Evolutionary conservation across 2,329 filamentous ascomycete genomes (phyloP), one percentile per base, ranked within the genome.

Genomic region (Lizonia empirigonia): DNA sequence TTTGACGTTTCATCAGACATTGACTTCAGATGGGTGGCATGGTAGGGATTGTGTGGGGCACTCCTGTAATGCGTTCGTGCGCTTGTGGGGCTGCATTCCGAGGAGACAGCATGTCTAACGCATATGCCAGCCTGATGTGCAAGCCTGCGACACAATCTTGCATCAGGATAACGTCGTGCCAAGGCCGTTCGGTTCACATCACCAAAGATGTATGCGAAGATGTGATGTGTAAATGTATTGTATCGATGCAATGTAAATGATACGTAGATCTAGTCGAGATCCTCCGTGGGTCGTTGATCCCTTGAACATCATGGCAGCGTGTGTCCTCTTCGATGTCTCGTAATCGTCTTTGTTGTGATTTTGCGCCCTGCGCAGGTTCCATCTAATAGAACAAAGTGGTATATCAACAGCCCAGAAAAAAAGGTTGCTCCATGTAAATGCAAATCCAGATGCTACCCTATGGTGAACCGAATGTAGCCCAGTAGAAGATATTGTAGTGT

Each of bases 401-500:
- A 46, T 54, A 54, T 50, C 41, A 20, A 38, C 50, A 50, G 20
- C 26, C 42, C 32, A 29, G 13, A 19, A 16, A 16, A 39, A 30
- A 19, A 13, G 13, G 30, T 18, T 44, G 42, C 49, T 35, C 44
- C 39, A 29, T 53, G 40, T 45, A 45, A 46, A 54, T 54, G 51
- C 40, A 30, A 30, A 19, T 37, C 22, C 27, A 33, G 12, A 50
- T 54, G 51, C 36, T 35, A 40, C 45, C 45, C 40, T 50, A 50
- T 19, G 20, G 32, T 30, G 15, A 33, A 42, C 24, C 24, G 18
- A 34, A 26, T 19, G 2, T 42, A 18, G 23, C 47, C 45, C 37
- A 12, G 32, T 12, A 47, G 39, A 39, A 49, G 34, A 40, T 39
- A 33, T n/a, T n/a, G 45, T 51, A n/a, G 50, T 40, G 45, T 58